Conservation (phyloP, 2,329 filamentous ascomycete genomes). For the Ophiostoma fasciatum region DNA sequence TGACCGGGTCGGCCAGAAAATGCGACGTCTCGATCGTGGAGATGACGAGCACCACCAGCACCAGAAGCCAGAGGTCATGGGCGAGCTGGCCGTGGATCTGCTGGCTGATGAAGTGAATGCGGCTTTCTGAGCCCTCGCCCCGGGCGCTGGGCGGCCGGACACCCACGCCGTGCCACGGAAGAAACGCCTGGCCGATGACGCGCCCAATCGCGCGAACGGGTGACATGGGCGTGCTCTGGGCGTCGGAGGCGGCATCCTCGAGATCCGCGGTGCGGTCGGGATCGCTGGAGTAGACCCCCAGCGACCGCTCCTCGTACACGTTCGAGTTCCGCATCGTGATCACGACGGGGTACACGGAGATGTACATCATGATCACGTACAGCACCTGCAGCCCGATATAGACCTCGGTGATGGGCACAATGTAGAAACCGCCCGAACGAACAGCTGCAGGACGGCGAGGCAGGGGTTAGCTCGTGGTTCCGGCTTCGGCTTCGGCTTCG, state of each 20-base stretch:
- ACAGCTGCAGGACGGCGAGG: conserved; percentile 26
- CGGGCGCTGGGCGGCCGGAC: conserved; percentile 13
- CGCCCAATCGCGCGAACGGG: conserved; percentile 19
- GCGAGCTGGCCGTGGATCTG: conserved; percentile 46
- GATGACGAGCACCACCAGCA: conserved; percentile 44
- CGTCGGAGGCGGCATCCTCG: neutral
- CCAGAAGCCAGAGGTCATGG: conserved; percentile 51
- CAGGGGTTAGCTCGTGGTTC: conserved; percentile 6
- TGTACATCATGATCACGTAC: conserved; percentile 53
- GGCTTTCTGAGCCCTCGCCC: conserved; percentile 20
- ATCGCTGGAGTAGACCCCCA: conserved; percentile 40
- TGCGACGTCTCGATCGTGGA: conserved; percentile 41
- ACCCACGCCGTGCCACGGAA: conserved; percentile 29
- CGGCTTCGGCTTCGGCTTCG: too few species aligned
- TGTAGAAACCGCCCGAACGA: conserved; percentile 50
- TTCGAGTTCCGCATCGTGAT: conserved; percentile 55
- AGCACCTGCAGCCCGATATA: conserved; percentile 44
- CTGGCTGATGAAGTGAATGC: conserved; percentile 34
- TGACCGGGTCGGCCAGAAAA: conserved; percentile 35
- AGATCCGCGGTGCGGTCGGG: neutral
- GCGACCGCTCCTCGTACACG: conserved; percentile 54
- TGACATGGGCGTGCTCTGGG: conserved; percentile 1
- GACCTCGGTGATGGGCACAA: conserved; percentile 42
- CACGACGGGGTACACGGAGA: conserved; percentile 46
- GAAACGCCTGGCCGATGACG: conserved; percentile 23